These are phyloP conservation scores for Xanthoparmelia taractica DNA, from an alignment of 495 filamentous ascomycete genomes.

Conservation along the genomic window DNA sequence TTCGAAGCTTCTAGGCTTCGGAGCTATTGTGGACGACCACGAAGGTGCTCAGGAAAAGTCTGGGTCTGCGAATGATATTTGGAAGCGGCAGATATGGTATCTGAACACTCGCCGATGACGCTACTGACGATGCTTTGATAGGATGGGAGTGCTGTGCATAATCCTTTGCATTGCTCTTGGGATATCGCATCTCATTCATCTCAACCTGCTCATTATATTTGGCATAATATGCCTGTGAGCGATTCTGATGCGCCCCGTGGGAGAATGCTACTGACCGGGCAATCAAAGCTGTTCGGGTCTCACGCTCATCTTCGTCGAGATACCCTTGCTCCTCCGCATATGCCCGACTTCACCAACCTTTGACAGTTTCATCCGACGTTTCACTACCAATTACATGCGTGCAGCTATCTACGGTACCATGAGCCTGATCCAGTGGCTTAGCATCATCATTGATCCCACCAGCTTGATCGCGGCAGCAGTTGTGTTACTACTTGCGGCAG, in stretches of 20 bases:
- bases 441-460: conserved; percentile 49
- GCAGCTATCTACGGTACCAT: conserved; percentile 80
- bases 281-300: conserved; percentile 61
- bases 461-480: conserved; percentile 83
- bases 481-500: conserved; percentile 63
- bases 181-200: conserved; percentile 79
- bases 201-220: conserved; percentile 64
- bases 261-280: not conserved
- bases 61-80: not conserved
- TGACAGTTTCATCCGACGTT: conserved; percentile 80
- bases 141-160: conserved; percentile 91
- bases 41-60: not conserved
- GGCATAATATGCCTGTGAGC: conserved; percentile 79
- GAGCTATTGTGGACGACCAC: not conserved
- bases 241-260: not conserved
- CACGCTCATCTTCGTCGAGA: conserved; percentile 91
- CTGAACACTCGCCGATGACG: not conserved
- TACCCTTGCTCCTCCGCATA: conserved; percentile 92
- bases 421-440: conserved; percentile 77
- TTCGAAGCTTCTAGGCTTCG: not conserved
- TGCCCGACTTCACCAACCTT: conserved; percentile 90
- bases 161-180: conserved; percentile 92
- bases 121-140: conserved; percentile 32
- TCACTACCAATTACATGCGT: conserved; percentile 95
- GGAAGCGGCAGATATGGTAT: not conserved